phyloP scores from a whole-genome alignment of 768 basidiomycete species.

The Pleurotus giganteus region DNA sequence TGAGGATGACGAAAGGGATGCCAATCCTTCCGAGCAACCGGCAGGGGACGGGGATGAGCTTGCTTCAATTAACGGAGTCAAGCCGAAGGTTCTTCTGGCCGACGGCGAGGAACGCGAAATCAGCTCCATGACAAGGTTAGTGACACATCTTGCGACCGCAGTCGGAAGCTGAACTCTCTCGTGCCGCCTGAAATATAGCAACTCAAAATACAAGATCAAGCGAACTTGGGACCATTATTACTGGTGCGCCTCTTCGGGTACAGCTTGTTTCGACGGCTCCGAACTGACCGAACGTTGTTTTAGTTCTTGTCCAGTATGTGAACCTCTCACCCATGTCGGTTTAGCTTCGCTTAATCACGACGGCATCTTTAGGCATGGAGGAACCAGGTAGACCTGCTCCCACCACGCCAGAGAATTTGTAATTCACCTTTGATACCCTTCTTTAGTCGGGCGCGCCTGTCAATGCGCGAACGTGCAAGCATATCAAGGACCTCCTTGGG shows the following conservation, averaged over 20 bases:
- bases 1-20: background rate
- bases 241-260: constrained; percentile 21
- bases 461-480: constrained; percentile 39
- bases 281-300: background rate
- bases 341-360: background rate
- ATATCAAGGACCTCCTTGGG: constrained; percentile 33
- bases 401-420: background rate
- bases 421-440: background rate
- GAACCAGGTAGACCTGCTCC: constrained; percentile 23
- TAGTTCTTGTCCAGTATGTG: constrained; percentile 33
- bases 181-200: constrained; percentile 22
- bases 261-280: background rate
- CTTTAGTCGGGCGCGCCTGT: constrained; percentile 28
- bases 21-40: constrained; percentile 3
- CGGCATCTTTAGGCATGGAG: constrained; percentile 29
- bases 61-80: constrained; percentile 48
- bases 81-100: constrained; percentile 42
- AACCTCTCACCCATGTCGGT: background rate
- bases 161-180: background rate
- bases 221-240: constrained; percentile 40
- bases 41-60: constrained; percentile 39
- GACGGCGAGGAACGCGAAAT: constrained; percentile 51
- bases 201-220: constrained; percentile 40
- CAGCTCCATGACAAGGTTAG: constrained; percentile 37
- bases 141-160: background rate